Conservation (phyloP, 1,139 yeast genomes). For the Geotrichum cucujoidarum region DNA sequence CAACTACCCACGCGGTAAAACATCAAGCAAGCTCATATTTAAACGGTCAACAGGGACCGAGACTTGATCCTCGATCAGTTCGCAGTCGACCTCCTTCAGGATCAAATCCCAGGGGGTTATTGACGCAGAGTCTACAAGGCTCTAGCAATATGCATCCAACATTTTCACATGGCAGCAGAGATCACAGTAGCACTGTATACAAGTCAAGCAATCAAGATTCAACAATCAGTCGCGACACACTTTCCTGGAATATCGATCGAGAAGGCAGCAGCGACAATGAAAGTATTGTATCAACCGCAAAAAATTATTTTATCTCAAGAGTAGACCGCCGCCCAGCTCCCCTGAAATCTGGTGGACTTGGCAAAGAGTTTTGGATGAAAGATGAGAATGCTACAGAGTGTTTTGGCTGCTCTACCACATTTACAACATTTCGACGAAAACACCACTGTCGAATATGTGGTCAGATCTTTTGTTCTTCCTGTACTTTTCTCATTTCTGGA, state of each 20-base stretch:
- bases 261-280: constrained; percentile 33
- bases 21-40: no score
- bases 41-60: no score
- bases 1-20: no score
- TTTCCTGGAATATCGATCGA: constrained; percentile 21
- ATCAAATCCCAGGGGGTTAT: no score
- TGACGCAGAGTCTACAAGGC: no score
- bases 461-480: constrained; percentile 85
- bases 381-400: constrained; percentile 83
- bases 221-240: neutral
- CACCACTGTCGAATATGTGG: constrained; percentile 97
- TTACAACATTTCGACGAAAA: constrained; percentile 74
- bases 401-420: constrained; percentile 66
- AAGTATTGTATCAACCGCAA: constrained; percentile 27
- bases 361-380: constrained; percentile 82
- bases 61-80: no score
- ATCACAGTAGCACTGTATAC: neutral
- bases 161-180: neutral
- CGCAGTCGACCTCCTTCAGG: no score
- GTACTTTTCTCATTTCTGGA: constrained; percentile 76
- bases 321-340: constrained; percentile 25
- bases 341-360: constrained; percentile 31
- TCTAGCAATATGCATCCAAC: neutral
- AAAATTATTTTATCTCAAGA: constrained; percentile 24
- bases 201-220: constrained; percentile 9